A percentile compares a stretch with the other conserved stretches of the same genome.
Evolutionary conservation across 805 yeast genomes (phyloP).

Genomic region (Allodekkera sacchari): DNA sequence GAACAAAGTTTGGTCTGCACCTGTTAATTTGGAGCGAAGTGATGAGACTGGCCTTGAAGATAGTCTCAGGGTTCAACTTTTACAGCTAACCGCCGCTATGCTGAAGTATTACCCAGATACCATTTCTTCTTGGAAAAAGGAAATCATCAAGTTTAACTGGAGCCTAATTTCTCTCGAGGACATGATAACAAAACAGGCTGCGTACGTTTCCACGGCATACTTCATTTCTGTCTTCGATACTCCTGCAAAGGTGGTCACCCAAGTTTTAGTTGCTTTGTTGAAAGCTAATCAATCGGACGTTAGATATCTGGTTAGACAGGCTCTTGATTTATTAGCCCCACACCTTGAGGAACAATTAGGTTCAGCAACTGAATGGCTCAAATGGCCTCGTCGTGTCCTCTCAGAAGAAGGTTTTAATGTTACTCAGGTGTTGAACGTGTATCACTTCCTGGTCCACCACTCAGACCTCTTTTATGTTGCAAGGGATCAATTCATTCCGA

Average conservation of each 20-base stretch:
- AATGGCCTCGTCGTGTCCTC: constrained; percentile 88
- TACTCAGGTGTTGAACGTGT: constrained; percentile 77
- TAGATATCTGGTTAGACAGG: constrained; percentile 73
- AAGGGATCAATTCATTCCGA: constrained; percentile 82
- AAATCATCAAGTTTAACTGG: constrained; percentile 92
- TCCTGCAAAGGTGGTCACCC: constrained; percentile 80
- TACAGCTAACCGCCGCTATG: constrained; percentile 73
- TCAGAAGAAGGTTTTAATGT: constrained; percentile 87
- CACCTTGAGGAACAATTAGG: constrained; percentile 69
- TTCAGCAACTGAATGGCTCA: constrained; percentile 65
- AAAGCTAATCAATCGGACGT: constrained; percentile 83
- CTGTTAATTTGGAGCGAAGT: constrained; percentile 40
- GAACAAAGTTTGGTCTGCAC: constrained; percentile 64
- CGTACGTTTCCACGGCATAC: constrained; percentile 79
- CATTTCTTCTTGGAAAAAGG: constrained; percentile 60
- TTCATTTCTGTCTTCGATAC: constrained; percentile 86
- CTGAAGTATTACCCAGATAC: constrained; percentile 58
- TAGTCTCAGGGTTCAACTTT: constrained; percentile 61
- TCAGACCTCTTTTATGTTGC: constrained; percentile 78
- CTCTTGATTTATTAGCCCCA: constrained; percentile 83
- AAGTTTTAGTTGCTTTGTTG: constrained; percentile 82
- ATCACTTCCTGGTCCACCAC: constrained; percentile 81
- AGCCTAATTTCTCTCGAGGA: constrained; percentile 85
- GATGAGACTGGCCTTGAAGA: constrained; percentile 66
- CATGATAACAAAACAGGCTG: constrained; percentile 80